Base-by-base conservation (phyloP, 2,329 filamentous ascomycete genomes). In the Elsinoe perseae region DNA sequence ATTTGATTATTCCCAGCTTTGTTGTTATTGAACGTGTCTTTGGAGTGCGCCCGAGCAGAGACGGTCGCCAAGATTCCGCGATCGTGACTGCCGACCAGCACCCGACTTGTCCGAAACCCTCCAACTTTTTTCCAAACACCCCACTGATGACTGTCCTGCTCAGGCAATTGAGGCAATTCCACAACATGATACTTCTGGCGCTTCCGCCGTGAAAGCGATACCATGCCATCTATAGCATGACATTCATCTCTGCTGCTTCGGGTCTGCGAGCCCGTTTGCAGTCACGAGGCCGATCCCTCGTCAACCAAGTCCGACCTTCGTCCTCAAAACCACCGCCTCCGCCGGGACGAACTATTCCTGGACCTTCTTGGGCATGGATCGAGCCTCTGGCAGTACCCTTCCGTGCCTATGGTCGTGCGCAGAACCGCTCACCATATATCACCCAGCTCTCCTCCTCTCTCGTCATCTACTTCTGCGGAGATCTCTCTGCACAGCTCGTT, bases 361-460 rank as follows among this genome's bases (percentile, higher is more conserved):
- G 72, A 9, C 70, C 74, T 4, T 71, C 66, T 50, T 74, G 71
- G 69, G 65, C 73, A 12, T 77, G 74, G 74, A 68, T 76, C 14
- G 71, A 75, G 56, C 74, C 74, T 7, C 67, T 76, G 52, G 69
- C 70, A 40, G 66, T 65, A 32, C 75, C 75, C 8, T 74, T 77
- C 59, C 70, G 73, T 53, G 73, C 71, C 43, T 95, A 93, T 67
- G 83, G 80, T 14, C 79, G 84, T 20, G 80, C 83, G 46, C 89
- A 95, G 72, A 75, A 81, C 53, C 78, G 80, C 50, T 76, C 84
- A 50, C 91, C 92, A 0, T 87, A 89, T 66, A 73, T 79, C n/a
- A 95, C 89, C 8, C 91, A 96, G 73, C 69, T 95, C 59, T 77
- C 79, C 61, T 89, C 82, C 63, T 83, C 86, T 40, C 70, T 95